Evolutionary conservation across 257 asterid genomes (phyloP).

Genomic region (Salvia miltiorrhiza): DNA sequence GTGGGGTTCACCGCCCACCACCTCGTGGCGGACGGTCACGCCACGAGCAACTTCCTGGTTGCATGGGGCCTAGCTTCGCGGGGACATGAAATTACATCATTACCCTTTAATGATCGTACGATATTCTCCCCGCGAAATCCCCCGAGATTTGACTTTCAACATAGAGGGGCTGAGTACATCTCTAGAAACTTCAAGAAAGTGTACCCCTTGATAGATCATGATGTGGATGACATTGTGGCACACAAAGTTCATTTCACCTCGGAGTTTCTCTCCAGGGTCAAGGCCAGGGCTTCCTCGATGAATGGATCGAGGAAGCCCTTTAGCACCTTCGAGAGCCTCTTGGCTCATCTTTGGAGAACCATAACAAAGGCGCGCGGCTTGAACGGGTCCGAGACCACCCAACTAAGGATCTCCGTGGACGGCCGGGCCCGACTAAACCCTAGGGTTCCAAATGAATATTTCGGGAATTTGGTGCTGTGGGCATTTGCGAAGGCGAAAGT

Average conservation of each 20-base stretch:
- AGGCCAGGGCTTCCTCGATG: constrained; percentile 51
- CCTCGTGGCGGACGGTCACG: constrained; percentile 68
- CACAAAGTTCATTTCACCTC: constrained; percentile 55
- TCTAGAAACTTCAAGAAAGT: constrained; percentile 27
- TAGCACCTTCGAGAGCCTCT: constrained; percentile 74
- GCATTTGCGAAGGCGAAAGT: constrained; percentile 58
- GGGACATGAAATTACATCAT: constrained; percentile 36
- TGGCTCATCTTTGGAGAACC: constrained; percentile 80
- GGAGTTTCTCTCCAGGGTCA: constrained; percentile 56
- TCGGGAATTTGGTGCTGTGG: constrained; percentile 84
- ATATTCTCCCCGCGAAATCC: constrained; percentile 58
- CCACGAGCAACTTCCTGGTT: constrained; percentile 66
- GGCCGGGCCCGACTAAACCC: constrained; percentile 69
- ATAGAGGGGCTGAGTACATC: constrained; percentile 56
- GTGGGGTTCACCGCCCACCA: constrained; percentile 84
- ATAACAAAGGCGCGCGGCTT: constrained; percentile 70
- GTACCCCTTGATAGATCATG: constrained; percentile 32
- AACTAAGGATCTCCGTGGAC: constrained; percentile 61
- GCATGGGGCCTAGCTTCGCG: constrained; percentile 86
- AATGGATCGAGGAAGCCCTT: constrained; percentile 39
- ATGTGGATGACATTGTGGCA: constrained; percentile 45
- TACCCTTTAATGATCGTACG: constrained; percentile 53
- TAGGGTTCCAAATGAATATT: constrained; percentile 56
- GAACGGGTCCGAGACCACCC: constrained; percentile 47
- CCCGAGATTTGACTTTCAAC: constrained; percentile 56